These are phyloP conservation scores for Lactarius hatsudake DNA, from an alignment of 768 basidiomycete species.

Conservation along the genomic window DNA sequence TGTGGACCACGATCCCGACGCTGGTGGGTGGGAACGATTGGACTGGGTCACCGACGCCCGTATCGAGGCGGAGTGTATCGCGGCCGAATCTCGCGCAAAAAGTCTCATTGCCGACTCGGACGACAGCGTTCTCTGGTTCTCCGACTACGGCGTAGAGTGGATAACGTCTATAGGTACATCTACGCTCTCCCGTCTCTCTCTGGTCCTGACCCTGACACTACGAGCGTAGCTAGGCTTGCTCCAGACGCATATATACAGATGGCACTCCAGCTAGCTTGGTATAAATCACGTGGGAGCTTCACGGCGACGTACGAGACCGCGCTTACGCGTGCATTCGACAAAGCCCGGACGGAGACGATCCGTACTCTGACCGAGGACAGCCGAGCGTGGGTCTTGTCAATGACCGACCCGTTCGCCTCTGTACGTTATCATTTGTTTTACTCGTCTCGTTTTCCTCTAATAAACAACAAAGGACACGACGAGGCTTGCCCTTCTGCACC, in stretches of 20 bases:
- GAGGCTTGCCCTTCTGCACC: slow-evolving; percentile 51
- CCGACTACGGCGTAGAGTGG: slow-evolving; percentile 82
- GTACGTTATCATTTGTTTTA: slow-evolving; percentile 37
- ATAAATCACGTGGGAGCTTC: slow-evolving; percentile 67
- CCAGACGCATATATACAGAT: slow-evolving; percentile 91
- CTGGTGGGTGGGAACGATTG: slow-evolving; percentile 54
- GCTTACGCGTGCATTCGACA: slow-evolving; percentile 80
- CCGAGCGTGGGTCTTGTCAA: slow-evolving; percentile 71
- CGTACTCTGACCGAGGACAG: slow-evolving; percentile 72
- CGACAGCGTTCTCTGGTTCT: slow-evolving; percentile 77
- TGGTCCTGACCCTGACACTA: slow-evolving; percentile 1
- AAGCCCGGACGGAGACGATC: slow-evolving; percentile 89
- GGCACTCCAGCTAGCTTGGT: slow-evolving; percentile 90
- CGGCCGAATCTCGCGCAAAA: slow-evolving; percentile 56
- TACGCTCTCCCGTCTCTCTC: not conserved
- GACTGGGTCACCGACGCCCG: slow-evolving; percentile 72
- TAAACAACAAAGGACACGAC: slow-evolving; percentile 28
- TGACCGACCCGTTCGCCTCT: slow-evolving; percentile 53
- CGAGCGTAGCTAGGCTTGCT: slow-evolving; percentile 45
- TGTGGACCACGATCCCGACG: slow-evolving; percentile 15
- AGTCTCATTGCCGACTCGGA: slow-evolving; percentile 75
- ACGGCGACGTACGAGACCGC: slow-evolving; percentile 94
- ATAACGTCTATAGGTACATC: slow-evolving; percentile 69
- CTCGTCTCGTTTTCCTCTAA: slow-evolving; percentile 2
- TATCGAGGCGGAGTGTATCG: slow-evolving; percentile 53